Evolutionary conservation across 2,329 filamentous ascomycete species (phyloP).

Genomic region (Diaporthe sp.): DNA sequence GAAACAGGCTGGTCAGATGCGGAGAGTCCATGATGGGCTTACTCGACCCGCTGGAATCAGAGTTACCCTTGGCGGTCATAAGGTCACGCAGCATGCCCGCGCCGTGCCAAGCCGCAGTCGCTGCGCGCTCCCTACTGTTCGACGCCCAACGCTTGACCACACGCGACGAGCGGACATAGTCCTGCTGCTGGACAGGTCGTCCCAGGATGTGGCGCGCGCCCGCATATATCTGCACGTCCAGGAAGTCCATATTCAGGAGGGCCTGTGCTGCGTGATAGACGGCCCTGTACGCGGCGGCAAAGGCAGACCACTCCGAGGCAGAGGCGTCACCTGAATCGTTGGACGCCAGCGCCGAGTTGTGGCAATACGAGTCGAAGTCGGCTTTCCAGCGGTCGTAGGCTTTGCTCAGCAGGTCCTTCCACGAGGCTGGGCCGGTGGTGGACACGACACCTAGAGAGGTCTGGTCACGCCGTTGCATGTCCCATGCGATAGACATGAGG

Average conservation of each 20-base stretch:
- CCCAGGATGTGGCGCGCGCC: conserved; percentile 71
- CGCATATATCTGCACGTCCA: conserved; percentile 73
- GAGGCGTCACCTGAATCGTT: conserved; percentile 43
- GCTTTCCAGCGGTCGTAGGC: conserved; percentile 70
- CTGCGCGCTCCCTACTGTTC: conserved; percentile 48
- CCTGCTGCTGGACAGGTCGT: conserved; percentile 61
- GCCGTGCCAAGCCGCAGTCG: conserved; percentile 65
- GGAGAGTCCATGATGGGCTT: neutral
- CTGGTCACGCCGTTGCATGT: conserved; percentile 72
- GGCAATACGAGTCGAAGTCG: conserved; percentile 67
- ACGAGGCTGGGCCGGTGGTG: conserved; percentile 46
- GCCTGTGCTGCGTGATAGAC: conserved; percentile 71
- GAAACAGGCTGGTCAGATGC: conserved; percentile 62
- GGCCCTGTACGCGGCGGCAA: conserved; percentile 63
- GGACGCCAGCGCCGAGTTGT: conserved; percentile 42
- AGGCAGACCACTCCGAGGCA: conserved; percentile 57
- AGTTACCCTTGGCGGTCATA: neutral
- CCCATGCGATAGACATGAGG: conserved; percentile 73
- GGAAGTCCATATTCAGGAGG: conserved; percentile 68
- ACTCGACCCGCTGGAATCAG: neutral
- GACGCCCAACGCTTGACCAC: conserved; percentile 64
- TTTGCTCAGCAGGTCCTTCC: conserved; percentile 63
- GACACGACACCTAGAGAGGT: conserved; percentile 64
- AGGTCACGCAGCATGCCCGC: conserved; percentile 64
- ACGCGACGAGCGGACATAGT: conserved; percentile 63